Conservation (phyloP, 2,329 filamentous ascomycete genomes). For the Biscogniauxia marginata region DNA sequence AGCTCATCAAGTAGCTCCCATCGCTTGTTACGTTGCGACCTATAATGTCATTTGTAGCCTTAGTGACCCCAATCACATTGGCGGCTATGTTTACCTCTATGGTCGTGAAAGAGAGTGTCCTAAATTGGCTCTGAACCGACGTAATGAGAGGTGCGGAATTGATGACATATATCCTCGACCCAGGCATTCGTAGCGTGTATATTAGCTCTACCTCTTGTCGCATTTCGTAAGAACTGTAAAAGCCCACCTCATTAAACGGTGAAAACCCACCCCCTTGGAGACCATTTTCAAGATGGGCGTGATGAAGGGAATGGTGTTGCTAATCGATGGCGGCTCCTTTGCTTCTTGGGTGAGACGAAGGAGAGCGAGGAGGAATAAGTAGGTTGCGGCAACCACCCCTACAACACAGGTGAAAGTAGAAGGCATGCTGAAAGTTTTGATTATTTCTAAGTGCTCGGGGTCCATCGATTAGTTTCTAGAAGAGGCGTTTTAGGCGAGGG, state of each 20-base stretch:
- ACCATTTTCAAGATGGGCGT: slow-evolving; percentile 2
- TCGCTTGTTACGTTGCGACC: slow-evolving; percentile 4
- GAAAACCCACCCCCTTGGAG: background rate
- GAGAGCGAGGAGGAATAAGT: background rate
- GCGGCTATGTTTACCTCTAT: background rate
- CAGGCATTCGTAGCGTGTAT: slow-evolving; percentile 8
- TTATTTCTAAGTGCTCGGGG: too few relatives aligned
- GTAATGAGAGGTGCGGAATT: slow-evolving; percentile 3
- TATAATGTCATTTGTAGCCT: slow-evolving; percentile 7
- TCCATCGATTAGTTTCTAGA: too few relatives aligned
- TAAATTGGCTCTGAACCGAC: background rate
- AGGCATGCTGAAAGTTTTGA: too few relatives aligned
- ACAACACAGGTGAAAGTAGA: too few relatives aligned
- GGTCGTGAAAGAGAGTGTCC: slow-evolving; percentile 4
- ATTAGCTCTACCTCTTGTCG: background rate
- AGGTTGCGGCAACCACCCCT: background rate
- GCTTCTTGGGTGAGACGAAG: slow-evolving; percentile 2
- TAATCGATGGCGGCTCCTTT: slow-evolving; percentile 1
- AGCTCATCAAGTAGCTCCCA: slow-evolving; percentile 14
- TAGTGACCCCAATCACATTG: slow-evolving; percentile 3
- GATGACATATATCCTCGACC: slow-evolving; percentile 3
- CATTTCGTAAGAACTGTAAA: background rate
- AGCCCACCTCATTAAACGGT: background rate
- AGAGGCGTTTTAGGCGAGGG: too few relatives aligned
- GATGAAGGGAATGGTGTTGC: slow-evolving; percentile 3